phyloP scores from a whole-genome alignment of 2,329 filamentous ascomycete species.

The Neospermospora avenae region DNA sequence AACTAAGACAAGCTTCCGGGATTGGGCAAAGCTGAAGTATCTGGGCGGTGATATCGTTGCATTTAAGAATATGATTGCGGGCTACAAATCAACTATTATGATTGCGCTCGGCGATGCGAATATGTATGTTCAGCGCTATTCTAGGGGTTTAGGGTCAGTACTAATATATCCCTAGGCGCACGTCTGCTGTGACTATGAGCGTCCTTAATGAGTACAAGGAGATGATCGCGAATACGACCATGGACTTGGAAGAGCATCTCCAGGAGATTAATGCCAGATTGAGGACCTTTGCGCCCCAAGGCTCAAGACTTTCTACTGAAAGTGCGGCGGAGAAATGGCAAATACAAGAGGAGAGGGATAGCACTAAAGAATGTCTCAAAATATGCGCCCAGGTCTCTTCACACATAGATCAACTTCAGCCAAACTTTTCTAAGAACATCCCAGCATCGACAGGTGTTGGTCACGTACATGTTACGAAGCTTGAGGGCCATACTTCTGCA shows the following conservation, averaged over 20 bases:
- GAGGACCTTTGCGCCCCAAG: slow-evolving; percentile 14
- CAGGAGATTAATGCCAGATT: slow-evolving; percentile 29
- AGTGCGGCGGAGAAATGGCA: slow-evolving; percentile 18
- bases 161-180: slow-evolving; percentile 30
- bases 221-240: slow-evolving; percentile 33
- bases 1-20: slow-evolving; percentile 40
- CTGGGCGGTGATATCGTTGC: slow-evolving; percentile 43
- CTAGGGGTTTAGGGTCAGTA: slow-evolving; percentile 1
- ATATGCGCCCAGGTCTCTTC: slow-evolving; percentile 32
- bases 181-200: slow-evolving; percentile 32
- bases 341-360: slow-evolving; percentile 33
- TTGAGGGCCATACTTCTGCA: slow-evolving; percentile 16
- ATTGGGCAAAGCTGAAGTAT: slow-evolving; percentile 43
- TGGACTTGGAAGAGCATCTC: slow-evolving; percentile 35
- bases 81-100: slow-evolving; percentile 41
- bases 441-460: slow-evolving; percentile 9
- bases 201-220: slow-evolving; percentile 34
- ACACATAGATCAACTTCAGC: slow-evolving; percentile 30
- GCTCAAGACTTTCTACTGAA: slow-evolving; percentile 9
- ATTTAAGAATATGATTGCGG: slow-evolving; percentile 39
- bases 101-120: slow-evolving; percentile 41
- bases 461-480: slow-evolving; percentile 9
- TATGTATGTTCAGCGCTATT: slow-evolving; percentile 36
- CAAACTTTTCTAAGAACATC: slow-evolving; percentile 14
- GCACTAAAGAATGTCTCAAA: slow-evolving; percentile 33